Percentiles rank a stretch among this genome's conserved stretches.
phyloP scores from a whole-genome alignment of 352 stramenopile species.

The Phytophthora melonis region DNA sequence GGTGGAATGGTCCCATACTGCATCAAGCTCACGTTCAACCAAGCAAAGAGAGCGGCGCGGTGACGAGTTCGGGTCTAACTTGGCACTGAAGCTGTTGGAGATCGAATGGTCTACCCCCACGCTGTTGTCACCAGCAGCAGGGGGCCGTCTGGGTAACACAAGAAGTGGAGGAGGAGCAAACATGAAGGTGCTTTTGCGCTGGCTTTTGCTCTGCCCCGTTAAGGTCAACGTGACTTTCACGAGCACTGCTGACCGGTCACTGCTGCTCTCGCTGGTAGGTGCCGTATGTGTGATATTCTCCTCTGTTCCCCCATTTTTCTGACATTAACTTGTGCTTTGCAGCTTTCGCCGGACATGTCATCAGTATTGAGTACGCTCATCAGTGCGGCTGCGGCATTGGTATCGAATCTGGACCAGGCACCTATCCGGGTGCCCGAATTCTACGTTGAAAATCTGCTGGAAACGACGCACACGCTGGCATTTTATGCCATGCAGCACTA shows the following conservation, averaged over 20 bases:
- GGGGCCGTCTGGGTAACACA: conserved; percentile 36
- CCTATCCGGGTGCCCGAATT: conserved; percentile 91
- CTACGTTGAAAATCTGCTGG: conserved; percentile 90
- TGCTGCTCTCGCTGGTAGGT: conserved; percentile 78
- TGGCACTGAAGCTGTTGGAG: conserved; percentile 61
- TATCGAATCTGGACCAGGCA: conserved; percentile 89
- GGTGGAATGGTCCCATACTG: conserved; percentile 64
- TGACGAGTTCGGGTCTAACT: conserved; percentile 53
- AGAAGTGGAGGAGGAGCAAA: conserved; percentile 54
- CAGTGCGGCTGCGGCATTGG: conserved; percentile 77
- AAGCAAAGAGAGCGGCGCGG: conserved; percentile 29
- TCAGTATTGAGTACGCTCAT: conserved; percentile 83
- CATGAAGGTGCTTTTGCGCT: conserved; percentile 80
- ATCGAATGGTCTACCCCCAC: conserved; percentile 68
- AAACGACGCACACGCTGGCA: conserved; percentile 84
- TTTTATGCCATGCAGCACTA: conserved; percentile 92
- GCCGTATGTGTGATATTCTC: background rate
- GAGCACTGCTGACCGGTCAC: conserved; percentile 83
- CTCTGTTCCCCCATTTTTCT: background rate
- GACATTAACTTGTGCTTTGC: conserved; percentile 15
- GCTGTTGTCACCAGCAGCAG: conserved; percentile 46
- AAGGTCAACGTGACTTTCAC: conserved; percentile 91
- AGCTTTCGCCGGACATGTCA: conserved; percentile 86
- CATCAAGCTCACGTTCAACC: conserved; percentile 31
- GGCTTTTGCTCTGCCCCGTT: conserved; percentile 86